phyloP scores from a whole-genome alignment of 2,329 filamentous ascomycete genomes.

The Blastomyces emzantsi region DNA sequence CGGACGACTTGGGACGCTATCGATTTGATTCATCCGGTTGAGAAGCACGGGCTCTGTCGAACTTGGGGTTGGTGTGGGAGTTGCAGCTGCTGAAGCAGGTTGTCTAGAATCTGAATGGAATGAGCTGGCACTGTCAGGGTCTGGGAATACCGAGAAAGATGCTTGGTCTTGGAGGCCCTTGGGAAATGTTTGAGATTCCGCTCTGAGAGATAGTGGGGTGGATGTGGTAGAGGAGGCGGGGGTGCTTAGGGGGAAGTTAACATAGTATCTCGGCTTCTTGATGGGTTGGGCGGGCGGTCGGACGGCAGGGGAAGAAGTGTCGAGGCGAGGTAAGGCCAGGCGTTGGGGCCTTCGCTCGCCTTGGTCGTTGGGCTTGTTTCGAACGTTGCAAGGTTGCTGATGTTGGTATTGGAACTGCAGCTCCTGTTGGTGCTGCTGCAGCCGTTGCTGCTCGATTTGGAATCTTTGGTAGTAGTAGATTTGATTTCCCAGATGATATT shows the following conservation, averaged over 20 bases:
- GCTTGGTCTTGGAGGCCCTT: neutral
- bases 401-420: neutral
- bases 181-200: neutral
- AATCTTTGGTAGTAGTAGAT: neutral
- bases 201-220: neutral
- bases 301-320: neutral
- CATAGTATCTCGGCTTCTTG: constrained; percentile 3
- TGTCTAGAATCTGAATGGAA: neutral
- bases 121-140: neutral
- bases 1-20: neutral
- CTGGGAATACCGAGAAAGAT: neutral
- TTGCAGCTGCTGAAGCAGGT: neutral
- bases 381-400: neutral
- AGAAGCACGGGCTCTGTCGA: neutral
- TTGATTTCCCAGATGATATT: neutral
- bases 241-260: neutral
- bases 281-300: neutral
- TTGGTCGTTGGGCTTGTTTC: neutral
- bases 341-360: neutral
- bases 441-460: neutral
- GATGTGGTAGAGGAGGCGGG: neutral
- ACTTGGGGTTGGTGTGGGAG: neutral
- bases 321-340: constrained; percentile 1
- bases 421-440: neutral
- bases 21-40: neutral